Evolutionary conservation across 2,329 filamentous ascomycete genomes (phyloP), one percentile per base, ranked within the genome.

Genomic region (Penicillium sp.): DNA sequence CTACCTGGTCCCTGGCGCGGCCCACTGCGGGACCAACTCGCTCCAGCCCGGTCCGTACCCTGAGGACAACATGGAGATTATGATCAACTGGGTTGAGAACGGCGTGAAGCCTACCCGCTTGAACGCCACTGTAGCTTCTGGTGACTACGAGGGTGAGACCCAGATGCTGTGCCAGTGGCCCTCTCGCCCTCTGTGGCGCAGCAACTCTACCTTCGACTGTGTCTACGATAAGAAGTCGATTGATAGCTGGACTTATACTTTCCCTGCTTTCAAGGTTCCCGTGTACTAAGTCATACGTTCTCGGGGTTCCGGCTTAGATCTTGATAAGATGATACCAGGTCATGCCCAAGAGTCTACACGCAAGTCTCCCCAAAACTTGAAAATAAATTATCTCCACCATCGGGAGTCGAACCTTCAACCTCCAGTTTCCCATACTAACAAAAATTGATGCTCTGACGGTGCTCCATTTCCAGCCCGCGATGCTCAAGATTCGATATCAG

Each of bases 21-120:
- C 74, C 0, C 83, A 85, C 72, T 86, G 83, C 63, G 71, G 75
- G 0, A 67, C 72, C 37, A 84, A 83, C 71, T 58, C 69, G 5
- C 70, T 78, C 1, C 78, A 82, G 72, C 79, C 79, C 0, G 78
- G 76, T 0, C 76, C 78, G 0, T 82, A 76, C 65, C 80, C 79
- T 0, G 70, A 80, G 67, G 76, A 77, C 14, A 83, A 81, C 63
- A 73, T 83, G 62, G 73, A 76, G 63, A 75, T 69, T 1, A 71
- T 83, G 64, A 80, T 86, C 51, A 73, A 82, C 56, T 85, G 82
- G 83, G 82, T 83, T 0, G 82, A 85, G 73, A 77, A 81, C 12
- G 80, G 77, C 2, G 68, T 76, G 4, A 76, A 74, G 48, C 82
- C 83, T 1, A 72, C 68, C 8, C 77, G 72, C 0, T 65, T 85